Percentiles rank a stretch among this genome's conserved stretches.
These are phyloP conservation scores for Lentinula detonsa DNA, from an alignment of 768 basidiomycete species.

Conservation along the genomic window DNA sequence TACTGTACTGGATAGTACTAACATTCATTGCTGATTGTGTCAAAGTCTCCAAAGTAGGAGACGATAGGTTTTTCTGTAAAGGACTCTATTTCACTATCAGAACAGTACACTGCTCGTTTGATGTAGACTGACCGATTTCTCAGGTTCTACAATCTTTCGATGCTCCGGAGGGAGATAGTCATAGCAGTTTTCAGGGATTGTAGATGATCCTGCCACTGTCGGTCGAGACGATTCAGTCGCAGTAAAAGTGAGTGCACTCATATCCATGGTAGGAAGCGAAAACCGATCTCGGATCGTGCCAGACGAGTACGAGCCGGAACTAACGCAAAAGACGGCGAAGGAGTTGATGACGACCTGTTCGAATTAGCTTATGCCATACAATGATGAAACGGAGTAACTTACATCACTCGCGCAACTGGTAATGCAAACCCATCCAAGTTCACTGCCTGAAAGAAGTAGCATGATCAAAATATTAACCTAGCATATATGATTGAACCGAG, in stretches of 20 bases:
- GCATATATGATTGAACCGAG: background rate
- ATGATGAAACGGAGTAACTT: background rate
- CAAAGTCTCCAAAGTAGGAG: no score
- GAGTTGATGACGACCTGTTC: background rate
- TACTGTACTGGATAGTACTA: no score
- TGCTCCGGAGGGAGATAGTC: slow-evolving; percentile 2
- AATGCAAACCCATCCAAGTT: slow-evolving; percentile 3
- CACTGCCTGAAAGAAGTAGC: background rate
- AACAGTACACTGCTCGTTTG: no score
- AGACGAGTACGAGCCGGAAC: background rate
- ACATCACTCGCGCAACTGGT: slow-evolving; percentile 1
- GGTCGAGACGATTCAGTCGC: background rate
- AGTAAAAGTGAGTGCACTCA: slow-evolving; percentile 3
- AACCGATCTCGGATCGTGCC: background rate
- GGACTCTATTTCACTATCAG: no score
- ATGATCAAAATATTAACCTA: slow-evolving; percentile 1
- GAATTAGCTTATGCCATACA: no score
- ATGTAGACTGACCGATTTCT: background rate
- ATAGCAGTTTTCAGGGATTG: slow-evolving; percentile 1
- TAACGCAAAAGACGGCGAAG: slow-evolving; percentile 2
- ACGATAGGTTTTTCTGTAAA: no score
- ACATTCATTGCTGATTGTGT: no score
- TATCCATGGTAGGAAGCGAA: slow-evolving; percentile 5
- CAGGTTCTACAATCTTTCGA: background rate
- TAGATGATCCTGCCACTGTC: background rate